These are phyloP conservation scores for Mucor lusitanicus DNA, from an alignment of 371 early-diverging fungal species.

Conservation along the genomic window DNA sequence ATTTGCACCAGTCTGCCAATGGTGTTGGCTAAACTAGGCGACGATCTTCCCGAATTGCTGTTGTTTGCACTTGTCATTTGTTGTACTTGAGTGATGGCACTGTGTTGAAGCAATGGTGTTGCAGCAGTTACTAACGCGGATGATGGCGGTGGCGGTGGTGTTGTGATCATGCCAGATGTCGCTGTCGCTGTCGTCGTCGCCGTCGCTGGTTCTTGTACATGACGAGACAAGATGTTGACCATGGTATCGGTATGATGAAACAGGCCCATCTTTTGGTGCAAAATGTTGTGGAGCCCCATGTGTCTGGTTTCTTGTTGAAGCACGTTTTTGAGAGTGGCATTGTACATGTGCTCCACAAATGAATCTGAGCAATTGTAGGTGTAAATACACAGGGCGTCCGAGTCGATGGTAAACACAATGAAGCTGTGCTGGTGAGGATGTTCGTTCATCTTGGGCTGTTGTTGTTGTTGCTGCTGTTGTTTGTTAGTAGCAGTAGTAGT, in stretches of 20 bases:
- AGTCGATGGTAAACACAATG: slow-evolving; percentile 57
- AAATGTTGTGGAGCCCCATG: slow-evolving; percentile 54
- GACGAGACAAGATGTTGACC: slow-evolving; percentile 22
- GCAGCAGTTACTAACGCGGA: background rate
- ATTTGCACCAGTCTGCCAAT: slow-evolving; percentile 27
- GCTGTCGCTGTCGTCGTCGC: too few relatives aligned
- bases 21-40: slow-evolving; percentile 24
- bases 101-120: slow-evolving; percentile 11
- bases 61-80: slow-evolving; percentile 5
- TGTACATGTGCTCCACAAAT: slow-evolving; percentile 58
- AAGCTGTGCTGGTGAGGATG: slow-evolving; percentile 50
- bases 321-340: slow-evolving; percentile 27
- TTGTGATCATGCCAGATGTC: too few relatives aligned
- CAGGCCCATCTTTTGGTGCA: slow-evolving; percentile 73
- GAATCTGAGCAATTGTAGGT: slow-evolving; percentile 72
- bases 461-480: too few relatives aligned
- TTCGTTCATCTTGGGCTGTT: background rate
- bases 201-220: background rate
- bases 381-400: slow-evolving; percentile 52
- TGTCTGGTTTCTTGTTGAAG: slow-evolving; percentile 49
- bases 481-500: too few relatives aligned
- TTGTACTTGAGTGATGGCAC: slow-evolving; percentile 5
- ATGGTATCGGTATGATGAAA: slow-evolving; percentile 57
- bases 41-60: slow-evolving; percentile 3
- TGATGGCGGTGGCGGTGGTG: background rate